These are phyloP conservation scores for Trichoderma sp. DNA, from an alignment of 2,329 filamentous ascomycete genomes.

Conservation along the genomic window DNA sequence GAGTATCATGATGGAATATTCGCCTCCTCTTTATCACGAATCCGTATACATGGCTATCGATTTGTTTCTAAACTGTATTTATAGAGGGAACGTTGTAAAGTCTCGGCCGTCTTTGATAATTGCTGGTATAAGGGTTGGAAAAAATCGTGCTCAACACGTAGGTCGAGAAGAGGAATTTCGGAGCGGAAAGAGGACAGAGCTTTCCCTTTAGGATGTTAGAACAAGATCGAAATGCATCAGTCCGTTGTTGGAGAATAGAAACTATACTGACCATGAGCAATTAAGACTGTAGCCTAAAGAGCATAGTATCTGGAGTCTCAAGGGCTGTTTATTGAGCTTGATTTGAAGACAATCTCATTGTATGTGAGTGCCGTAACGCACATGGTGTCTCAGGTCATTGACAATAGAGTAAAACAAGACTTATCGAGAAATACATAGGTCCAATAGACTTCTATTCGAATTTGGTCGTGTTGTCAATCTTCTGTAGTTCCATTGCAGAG, in stretches of 20 bases:
- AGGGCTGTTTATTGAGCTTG: not conserved
- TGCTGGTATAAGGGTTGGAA: too few relatives aligned
- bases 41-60: too few relatives aligned
- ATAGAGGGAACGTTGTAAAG: too few relatives aligned
- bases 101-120: too few relatives aligned
- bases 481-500: not conserved
- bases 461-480: not conserved
- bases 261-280: not conserved
- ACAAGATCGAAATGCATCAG: rapidly evolving
- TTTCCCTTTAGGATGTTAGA: not conserved
- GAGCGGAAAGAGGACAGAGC: not conserved
- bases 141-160: not conserved
- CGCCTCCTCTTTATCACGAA: too few relatives aligned
- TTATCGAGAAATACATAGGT: not conserved
- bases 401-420: not conserved
- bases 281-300: not conserved
- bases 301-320: not conserved
- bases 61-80: too few relatives aligned
- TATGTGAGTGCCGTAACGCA: not conserved
- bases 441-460: not conserved
- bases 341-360: not conserved
- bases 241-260: not conserved
- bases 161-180: not conserved
- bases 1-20: too few relatives aligned
- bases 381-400: not conserved